Evolutionary conservation across 2,329 filamentous ascomycete species (phyloP).

Genomic region (Chrysosphaeria jannelii): DNA sequence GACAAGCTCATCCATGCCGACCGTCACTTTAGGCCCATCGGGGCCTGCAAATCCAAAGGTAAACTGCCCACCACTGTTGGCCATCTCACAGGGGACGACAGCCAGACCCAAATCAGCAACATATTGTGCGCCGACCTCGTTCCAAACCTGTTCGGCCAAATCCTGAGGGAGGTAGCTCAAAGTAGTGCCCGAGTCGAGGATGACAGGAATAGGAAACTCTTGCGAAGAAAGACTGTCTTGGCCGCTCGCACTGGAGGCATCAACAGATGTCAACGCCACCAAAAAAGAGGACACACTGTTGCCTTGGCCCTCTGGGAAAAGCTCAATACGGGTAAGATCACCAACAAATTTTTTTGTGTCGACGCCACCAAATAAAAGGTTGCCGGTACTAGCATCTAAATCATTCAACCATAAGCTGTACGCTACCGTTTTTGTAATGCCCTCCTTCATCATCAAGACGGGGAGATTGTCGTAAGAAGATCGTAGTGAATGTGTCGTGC

Average conservation of each 20-base stretch:
- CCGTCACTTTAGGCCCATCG: conserved; percentile 17
- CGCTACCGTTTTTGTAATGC: conserved; percentile 31
- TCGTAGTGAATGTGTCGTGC: conserved; percentile 5
- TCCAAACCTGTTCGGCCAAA: conserved; percentile 21
- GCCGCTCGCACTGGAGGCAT: conserved; percentile 17
- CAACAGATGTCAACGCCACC: conserved; percentile 17
- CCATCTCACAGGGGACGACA: conserved; percentile 19
- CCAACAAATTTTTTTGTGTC: conserved; percentile 46
- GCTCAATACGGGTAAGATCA: conserved; percentile 25
- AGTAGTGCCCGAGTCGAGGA: conserved; percentile 50
- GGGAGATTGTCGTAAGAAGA: conserved; percentile 27
- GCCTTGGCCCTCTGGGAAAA: conserved; percentile 16
- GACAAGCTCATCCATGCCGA: conserved; percentile 25
- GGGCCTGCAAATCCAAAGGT: conserved; percentile 21
- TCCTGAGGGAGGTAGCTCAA: conserved; percentile 36
- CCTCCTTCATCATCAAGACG: conserved; percentile 28
- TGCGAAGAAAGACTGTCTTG: conserved; percentile 14
- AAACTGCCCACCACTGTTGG: conserved; percentile 16
- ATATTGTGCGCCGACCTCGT: conserved; percentile 22
- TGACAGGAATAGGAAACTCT: conserved; percentile 21
- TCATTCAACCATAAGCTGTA: conserved; percentile 43
- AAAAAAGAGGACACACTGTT: conserved; percentile 14
- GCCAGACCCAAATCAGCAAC: conserved; percentile 10
- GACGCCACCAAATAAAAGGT: conserved; percentile 53
- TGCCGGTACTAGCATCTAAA: conserved; percentile 29